Evolutionary conservation across 257 asterid genomes (phyloP), one percentile per base, ranked within the genome.

Genomic region (Gardenia jasminoides): DNA sequence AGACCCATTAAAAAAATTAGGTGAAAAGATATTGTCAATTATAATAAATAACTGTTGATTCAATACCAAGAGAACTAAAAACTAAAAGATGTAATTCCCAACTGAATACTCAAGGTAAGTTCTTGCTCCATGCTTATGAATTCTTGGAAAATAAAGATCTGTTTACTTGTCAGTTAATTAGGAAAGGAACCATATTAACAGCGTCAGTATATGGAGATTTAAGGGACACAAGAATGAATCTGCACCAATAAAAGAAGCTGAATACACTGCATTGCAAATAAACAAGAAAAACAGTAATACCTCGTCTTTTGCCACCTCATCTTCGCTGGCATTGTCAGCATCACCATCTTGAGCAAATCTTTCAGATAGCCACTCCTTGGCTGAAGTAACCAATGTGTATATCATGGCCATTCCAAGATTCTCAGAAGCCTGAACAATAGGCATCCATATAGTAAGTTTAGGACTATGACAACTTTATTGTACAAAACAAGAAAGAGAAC

Each of bases 351-450:
- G 88, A 80, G 97, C 85, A 88, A 87, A 96, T 76, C 90, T 89
- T 85, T 96, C 99, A 76, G 95, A 88, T 58, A 96, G 94, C 99
- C 98, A 96, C 58, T 96, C 99, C 89, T 93, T 87, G 69, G 99
- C 98, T 77, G 96, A 89, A 80, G 97, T 77, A 75, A 92, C 97
- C 87, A 96, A 87, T 80, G 98, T 93, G 89, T 89, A 96, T 78
- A 96, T 74, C 99, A 96, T 96, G 47, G 99, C 94, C 98, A 93
- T 91, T 72, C 99, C 98, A 80, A 96, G 97, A 85, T 92, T 93
- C 70, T 93, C 97, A 10, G 87, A 81, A 26, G 97, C 98, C 99
- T 95, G 88, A 46, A n/a, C 76, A 8, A 31, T 10, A 70, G 64
- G n/a, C 48, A 64, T 44, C 47, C 62, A 46, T 62, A 41, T 6